phyloP scores from a whole-genome alignment of 768 basidiomycete genomes.

The Lactarius hatsudake region DNA sequence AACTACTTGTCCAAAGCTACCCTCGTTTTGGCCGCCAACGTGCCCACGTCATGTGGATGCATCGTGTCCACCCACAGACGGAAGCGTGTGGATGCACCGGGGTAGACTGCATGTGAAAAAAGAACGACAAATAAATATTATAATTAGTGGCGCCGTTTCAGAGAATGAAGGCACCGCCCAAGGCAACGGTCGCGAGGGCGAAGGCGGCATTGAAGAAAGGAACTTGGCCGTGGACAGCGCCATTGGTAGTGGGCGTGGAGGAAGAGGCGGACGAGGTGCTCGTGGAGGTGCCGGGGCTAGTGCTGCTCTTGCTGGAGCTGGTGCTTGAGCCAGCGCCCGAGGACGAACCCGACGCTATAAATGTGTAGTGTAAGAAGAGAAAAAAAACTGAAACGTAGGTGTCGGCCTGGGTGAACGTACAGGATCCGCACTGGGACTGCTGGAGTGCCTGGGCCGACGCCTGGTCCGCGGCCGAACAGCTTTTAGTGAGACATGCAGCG shows the following conservation, averaged over 20 bases:
- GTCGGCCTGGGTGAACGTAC: constrained; percentile 6
- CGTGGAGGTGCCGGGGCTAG: background rate
- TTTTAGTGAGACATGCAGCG: constrained; percentile 34
- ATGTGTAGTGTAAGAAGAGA: background rate
- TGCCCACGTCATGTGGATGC: background rate
- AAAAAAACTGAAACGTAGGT: background rate
- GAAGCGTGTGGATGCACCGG: background rate
- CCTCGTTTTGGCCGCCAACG: background rate
- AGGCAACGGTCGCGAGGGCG: constrained; percentile 4
- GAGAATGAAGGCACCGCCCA: constrained; percentile 12
- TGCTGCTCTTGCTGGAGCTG: background rate
- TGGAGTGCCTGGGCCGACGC: constrained; percentile 36
- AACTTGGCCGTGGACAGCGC: background rate
- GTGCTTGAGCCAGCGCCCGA: background rate
- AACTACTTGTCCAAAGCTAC: background rate
- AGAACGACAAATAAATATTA: background rate
- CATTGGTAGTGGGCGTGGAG: background rate
- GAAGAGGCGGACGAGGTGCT: background rate
- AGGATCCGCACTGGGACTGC: constrained; percentile 34
- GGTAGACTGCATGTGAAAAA: background rate
- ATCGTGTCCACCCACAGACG: background rate
- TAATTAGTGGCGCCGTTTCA: background rate
- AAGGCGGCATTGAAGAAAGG: constrained; percentile 5
- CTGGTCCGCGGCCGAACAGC: constrained; percentile 37
- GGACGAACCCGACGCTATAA: background rate